A percentile compares a stretch with the other conserved stretches of the same genome.
Conservation (phyloP, 768 basidiomycete species). For the Butyriboletus loyo region DNA sequence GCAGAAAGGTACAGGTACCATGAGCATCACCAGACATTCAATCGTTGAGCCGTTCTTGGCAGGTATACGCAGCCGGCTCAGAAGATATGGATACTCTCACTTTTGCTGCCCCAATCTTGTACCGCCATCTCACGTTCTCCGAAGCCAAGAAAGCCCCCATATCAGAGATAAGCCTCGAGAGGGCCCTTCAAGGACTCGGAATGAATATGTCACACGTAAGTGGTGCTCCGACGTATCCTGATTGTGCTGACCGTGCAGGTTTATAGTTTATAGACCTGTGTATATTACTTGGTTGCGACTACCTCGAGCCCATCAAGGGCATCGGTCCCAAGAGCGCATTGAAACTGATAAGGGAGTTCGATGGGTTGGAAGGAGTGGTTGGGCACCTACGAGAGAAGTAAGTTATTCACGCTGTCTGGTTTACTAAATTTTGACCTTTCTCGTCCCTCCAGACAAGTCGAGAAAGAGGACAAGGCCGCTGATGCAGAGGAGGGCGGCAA, state of each 20-base stretch:
- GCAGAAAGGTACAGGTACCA: constrained; percentile 67
- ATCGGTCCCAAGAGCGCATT: constrained; percentile 94
- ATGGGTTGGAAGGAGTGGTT: constrained; percentile 67
- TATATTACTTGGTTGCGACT: constrained; percentile 95
- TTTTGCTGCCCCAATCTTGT: constrained; percentile 86
- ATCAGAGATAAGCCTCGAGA: constrained; percentile 81
- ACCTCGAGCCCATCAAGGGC: constrained; percentile 97
- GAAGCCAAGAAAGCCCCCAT: constrained; percentile 98
- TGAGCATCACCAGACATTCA: neutral
- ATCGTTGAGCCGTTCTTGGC: neutral
- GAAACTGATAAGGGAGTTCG: constrained; percentile 85
- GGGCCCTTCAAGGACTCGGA: constrained; percentile 81
- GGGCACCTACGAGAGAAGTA: constrained; percentile 79
- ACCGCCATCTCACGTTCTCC: constrained; percentile 95
- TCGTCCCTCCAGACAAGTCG: constrained; percentile 25
- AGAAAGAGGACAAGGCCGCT: constrained; percentile 44
- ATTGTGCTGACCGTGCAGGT: neutral
- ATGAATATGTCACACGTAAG: constrained; percentile 89
- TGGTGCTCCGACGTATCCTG: neutral
- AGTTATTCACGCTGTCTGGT: constrained; percentile 9
- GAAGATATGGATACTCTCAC: constrained; percentile 99
- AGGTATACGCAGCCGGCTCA: constrained; percentile 97
- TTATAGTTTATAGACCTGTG: constrained; percentile 92
- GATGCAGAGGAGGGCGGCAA: constrained; percentile 38
- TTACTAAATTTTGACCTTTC: neutral